Evolutionary conservation across 192 early-diverging fungal species (phyloP).

Genomic region (Spizellomyces punctatus): DNA sequence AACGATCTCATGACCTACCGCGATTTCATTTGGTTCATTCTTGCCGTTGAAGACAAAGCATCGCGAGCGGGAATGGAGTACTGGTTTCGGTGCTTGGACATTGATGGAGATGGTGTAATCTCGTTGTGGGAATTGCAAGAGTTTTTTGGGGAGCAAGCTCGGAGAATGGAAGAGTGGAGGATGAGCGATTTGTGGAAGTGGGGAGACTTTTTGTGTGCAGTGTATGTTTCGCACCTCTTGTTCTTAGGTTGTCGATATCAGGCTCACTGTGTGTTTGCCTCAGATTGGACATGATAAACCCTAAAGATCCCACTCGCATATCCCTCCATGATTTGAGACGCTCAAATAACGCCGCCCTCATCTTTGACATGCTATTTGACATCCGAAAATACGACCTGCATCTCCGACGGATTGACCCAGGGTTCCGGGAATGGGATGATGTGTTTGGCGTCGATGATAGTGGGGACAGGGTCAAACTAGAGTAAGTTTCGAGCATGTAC

Average conservation of each 20-base stretch:
- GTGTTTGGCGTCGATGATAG: constrained; percentile 38
- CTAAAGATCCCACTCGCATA: constrained; percentile 36
- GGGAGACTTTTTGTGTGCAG: constrained; percentile 55
- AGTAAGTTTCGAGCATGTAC: constrained; percentile 33
- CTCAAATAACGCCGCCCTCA: constrained; percentile 39
- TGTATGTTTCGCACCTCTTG: constrained; percentile 32
- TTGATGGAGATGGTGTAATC: constrained; percentile 86
- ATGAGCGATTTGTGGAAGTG: constrained; percentile 59
- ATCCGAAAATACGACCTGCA: constrained; percentile 59
- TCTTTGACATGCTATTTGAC: constrained; percentile 68
- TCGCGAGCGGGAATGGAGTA: constrained; percentile 65
- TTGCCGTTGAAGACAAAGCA: constrained; percentile 81
- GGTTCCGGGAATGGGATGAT: constrained; percentile 60
- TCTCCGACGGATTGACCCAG: constrained; percentile 55
- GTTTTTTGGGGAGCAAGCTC: constrained; percentile 84
- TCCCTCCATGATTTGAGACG: constrained; percentile 53
- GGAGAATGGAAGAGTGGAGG: constrained; percentile 55
- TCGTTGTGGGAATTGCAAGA: constrained; percentile 82
- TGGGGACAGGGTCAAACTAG: constrained; percentile 42
- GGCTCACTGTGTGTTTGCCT: background rate
- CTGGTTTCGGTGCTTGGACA: constrained; percentile 94
- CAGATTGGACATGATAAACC: constrained; percentile 53
- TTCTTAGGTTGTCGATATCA: background rate
- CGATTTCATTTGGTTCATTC: constrained; percentile 86
- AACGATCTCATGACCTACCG: constrained; percentile 66